Evolutionary conservation across 352 stramenopile species (phyloP).

Genomic region (Sclerospora graminicola): DNA sequence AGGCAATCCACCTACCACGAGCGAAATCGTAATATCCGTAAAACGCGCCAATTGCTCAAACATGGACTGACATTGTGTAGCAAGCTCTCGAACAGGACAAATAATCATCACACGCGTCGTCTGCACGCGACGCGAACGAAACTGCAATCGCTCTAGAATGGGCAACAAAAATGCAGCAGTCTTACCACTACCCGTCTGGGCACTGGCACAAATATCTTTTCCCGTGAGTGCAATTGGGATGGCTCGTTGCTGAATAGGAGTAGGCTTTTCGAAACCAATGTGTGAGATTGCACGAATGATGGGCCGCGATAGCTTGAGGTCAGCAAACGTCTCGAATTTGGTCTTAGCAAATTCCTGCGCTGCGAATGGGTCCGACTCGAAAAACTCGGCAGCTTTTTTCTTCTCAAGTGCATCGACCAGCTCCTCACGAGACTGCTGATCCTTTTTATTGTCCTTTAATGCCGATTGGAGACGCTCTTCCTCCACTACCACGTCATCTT

Average conservation of each 20-base stretch:
- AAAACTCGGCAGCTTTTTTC: constrained; percentile 75
- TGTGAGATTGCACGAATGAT: constrained; percentile 93
- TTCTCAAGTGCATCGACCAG: constrained; percentile 65
- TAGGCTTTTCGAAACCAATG: constrained; percentile 95
- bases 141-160: constrained; percentile 95
- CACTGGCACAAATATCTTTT: constrained; percentile 96
- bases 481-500: constrained; percentile 64
- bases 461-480: constrained; percentile 60
- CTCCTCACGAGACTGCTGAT: constrained; percentile 41
- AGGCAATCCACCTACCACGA: constrained; percentile 91
- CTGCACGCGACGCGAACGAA: constrained; percentile 78
- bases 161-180: constrained; percentile 97
- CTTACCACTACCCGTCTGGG: constrained; percentile 96
- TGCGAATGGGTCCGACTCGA: constrained; percentile 68
- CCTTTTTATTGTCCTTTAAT: constrained; percentile 46
- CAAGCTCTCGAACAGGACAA: constrained; percentile 95
- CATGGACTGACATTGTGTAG: constrained; percentile 93
- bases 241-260: constrained; percentile 88
- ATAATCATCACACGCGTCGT: constrained; percentile 94
- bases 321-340: constrained; percentile 89
- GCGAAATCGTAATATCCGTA: constrained; percentile 88
- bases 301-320: constrained; percentile 95
- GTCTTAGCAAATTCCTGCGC: constrained; percentile 70
- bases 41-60: constrained; percentile 92
- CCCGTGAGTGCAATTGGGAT: constrained; percentile 92